Conservation (phyloP, 1,284 basidiomycete genomes). For the Porogramme epimiltina region DNA sequence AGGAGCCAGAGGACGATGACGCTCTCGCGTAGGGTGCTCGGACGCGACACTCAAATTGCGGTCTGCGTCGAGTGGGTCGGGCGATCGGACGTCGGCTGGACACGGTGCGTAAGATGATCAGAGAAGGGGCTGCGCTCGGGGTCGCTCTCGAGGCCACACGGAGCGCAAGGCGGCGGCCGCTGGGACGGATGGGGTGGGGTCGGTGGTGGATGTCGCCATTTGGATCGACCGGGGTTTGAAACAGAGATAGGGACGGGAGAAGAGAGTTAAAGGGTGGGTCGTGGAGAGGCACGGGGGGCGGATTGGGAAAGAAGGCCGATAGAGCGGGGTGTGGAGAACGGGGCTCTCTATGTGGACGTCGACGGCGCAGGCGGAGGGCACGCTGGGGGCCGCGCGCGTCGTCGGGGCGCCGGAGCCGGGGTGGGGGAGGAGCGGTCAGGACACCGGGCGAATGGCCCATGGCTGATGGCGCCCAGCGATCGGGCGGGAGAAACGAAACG, state of each 20-base stretch:
- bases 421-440: too few relatives aligned
- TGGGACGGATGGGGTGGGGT: neutral
- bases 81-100: neutral
- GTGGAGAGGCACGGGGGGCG: neutral
- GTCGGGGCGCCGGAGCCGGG: too few relatives aligned
- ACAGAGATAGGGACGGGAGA: neutral
- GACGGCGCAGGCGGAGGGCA: too few relatives aligned
- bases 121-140: neutral
- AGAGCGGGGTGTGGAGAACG: neutral
- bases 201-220: neutral
- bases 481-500: too few relatives aligned
- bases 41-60: conserved; percentile 7
- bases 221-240: conserved; percentile 3
- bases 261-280: conserved; percentile 5
- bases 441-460: too few relatives aligned
- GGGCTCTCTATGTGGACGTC: neutral
- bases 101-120: neutral
- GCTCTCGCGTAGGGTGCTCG: conserved; percentile 6
- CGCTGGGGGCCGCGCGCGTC: neutral
- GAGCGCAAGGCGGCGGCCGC: neutral
- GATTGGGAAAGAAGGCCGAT: neutral
- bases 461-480: too few relatives aligned
- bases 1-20: neutral
- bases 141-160: neutral
- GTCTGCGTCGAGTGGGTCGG: neutral